A percentile compares a stretch with the other conserved stretches of the same genome.
phyloP scores from a whole-genome alignment of 2,329 filamentous ascomycete genomes.

The Xylaria sp. region DNA sequence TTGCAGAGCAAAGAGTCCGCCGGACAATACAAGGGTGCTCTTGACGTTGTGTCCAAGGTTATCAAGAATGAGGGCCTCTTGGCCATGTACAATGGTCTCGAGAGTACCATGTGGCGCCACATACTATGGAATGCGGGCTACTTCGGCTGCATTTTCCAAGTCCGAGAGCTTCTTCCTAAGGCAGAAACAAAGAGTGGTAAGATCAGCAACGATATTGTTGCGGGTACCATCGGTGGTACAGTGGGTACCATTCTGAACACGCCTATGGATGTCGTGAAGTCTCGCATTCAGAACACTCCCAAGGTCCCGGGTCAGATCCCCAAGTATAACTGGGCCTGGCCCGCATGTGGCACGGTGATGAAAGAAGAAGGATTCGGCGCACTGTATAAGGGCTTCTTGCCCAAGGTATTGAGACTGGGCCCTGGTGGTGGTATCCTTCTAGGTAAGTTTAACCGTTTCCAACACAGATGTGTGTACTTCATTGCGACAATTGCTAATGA shows the following conservation, averaged over 20 bases:
- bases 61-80: slow-evolving; percentile 81
- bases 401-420: slow-evolving; percentile 81
- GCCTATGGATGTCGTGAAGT: slow-evolving; percentile 71
- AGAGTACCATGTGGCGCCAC: slow-evolving; percentile 96
- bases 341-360: slow-evolving; percentile 81
- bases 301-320: slow-evolving; percentile 79
- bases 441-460: slow-evolving; percentile 41
- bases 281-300: slow-evolving; percentile 91
- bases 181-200: slow-evolving; percentile 80
- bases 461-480: background rate
- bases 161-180: slow-evolving; percentile 80
- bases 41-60: slow-evolving; percentile 82
- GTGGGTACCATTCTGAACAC: slow-evolving; percentile 91
- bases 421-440: slow-evolving; percentile 66
- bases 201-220: slow-evolving; percentile 85
- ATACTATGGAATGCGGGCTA: slow-evolving; percentile 58
- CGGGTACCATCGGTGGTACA: slow-evolving; percentile 87
- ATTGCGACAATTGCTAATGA: background rate
- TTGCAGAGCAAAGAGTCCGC: slow-evolving; percentile 95
- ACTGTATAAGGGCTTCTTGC: slow-evolving; percentile 96
- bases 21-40: slow-evolving; percentile 81
- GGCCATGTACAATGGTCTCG: slow-evolving; percentile 94
- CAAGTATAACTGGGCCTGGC: slow-evolving; percentile 99
- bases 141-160: slow-evolving; percentile 98
- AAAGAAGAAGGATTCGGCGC: slow-evolving; percentile 92